Base-by-base conservation (phyloP, 2,329 filamentous ascomycete genomes). In the Sarocladium brachiariae region DNA sequence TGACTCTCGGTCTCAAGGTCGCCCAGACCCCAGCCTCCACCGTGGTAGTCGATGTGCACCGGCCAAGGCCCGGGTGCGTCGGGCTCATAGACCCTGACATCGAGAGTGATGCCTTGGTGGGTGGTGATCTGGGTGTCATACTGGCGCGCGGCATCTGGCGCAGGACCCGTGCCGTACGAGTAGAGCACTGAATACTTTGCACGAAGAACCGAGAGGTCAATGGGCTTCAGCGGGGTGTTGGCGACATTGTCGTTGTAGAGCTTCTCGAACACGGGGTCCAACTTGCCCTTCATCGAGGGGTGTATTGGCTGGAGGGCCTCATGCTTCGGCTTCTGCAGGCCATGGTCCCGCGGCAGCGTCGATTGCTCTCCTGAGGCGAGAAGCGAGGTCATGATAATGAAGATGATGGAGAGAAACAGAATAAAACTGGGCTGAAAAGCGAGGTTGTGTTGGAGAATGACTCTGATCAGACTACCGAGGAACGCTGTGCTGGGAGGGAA, bases 11-110 rank as follows among this genome's bases (percentile, higher is more conserved):
- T 74, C 48, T 74, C 65, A 24, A 75, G 72, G 47, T 73, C 71
- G 1, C 74, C 74, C 35, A 76, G 51, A 3, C 75, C 72, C 71
- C 72, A 77, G 4, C 74, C 74, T 2, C 74, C 74, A 13, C 73
- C 74, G 53, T 77, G 74, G 54, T 68, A 72, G 56, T 74, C 77
- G 5, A 76, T 54, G 58, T 74, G 66, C 7, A 72, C 67, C 2
- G 73, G 73, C 73, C 73, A 77, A 1, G 64, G 64, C 1, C 71
- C 70, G 0, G 65, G 54, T 2, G 59, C 52, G 0, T 64, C 63
- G 1, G 73, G 73, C 48, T 70, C 66, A 57, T 75, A 75, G 21
- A 75, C 66, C 6, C 73, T 65, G 2, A 73, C 63, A 4, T 65
- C 58, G 50, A 61, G 52, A 55, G 58, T 61, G 18, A 49, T 59